A percentile compares a stretch with the other conserved stretches of the same genome.
Evolutionary conservation across 2,329 filamentous ascomycete genomes (phyloP).

Genomic region (Apiospora rasikravindrae): DNA sequence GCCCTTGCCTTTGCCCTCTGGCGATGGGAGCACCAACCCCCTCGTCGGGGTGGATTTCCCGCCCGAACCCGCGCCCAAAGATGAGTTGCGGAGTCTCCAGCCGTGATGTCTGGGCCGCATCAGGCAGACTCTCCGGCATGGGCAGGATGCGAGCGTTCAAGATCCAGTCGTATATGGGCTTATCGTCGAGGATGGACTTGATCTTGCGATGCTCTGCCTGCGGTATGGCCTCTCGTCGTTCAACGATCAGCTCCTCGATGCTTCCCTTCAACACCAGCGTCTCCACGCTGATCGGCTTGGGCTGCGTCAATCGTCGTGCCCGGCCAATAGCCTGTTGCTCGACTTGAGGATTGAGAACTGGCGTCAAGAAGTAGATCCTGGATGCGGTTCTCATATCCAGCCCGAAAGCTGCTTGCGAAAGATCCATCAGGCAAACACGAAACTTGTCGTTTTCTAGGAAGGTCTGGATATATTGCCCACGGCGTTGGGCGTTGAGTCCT

Average conservation of each 20-base stretch:
- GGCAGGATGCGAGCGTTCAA: constrained; percentile 54
- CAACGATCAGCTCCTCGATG: constrained; percentile 83
- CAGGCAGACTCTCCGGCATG: constrained; percentile 26
- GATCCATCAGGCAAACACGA: constrained; percentile 84
- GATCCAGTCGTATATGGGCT: constrained; percentile 65
- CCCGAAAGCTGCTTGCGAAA: constrained; percentile 87
- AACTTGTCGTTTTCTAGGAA: constrained; percentile 76
- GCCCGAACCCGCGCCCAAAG: constrained; percentile 57
- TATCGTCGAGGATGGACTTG: constrained; percentile 63
- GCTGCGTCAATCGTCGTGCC: constrained; percentile 86
- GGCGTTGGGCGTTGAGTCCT: constrained; percentile 60
- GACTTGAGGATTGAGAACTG: constrained; percentile 82
- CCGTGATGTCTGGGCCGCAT: constrained; percentile 53
- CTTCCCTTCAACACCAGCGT: constrained; percentile 81
- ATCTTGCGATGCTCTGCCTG: constrained; percentile 63
- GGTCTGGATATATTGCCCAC: constrained; percentile 76
- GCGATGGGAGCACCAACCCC: constrained; percentile 43
- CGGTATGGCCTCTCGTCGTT: constrained; percentile 76
- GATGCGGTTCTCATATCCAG: constrained; percentile 85
- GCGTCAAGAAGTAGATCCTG: constrained; percentile 86
- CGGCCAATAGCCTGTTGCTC: constrained; percentile 93
- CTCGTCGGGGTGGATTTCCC: constrained; percentile 50
- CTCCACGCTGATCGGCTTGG: constrained; percentile 79
- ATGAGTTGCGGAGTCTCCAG: constrained; percentile 53
- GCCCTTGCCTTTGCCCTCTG: not conserved